Conservation (phyloP, 345 rosid species). For the Salix viminalis region DNA sequence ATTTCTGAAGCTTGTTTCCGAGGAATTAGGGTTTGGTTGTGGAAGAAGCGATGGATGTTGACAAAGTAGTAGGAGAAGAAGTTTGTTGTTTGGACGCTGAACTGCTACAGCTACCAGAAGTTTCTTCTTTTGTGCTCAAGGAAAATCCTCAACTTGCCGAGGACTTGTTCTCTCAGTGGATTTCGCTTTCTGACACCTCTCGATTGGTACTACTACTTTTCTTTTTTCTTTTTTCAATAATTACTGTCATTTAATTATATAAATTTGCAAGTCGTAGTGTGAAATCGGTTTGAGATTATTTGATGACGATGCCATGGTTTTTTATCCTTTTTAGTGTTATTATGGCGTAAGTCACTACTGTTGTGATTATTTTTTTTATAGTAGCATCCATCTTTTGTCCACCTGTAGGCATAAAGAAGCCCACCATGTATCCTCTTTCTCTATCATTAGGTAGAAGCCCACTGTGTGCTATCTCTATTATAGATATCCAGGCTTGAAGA, state of each 20-base stretch:
- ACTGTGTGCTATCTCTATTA: background rate
- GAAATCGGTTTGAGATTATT: background rate
- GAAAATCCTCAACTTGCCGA: constrained; percentile 49
- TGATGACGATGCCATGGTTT: background rate
- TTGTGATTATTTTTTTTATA: background rate
- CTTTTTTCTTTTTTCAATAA: background rate
- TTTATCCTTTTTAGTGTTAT: background rate
- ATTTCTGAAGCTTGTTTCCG: background rate
- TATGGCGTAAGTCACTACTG: background rate
- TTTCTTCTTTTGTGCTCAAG: constrained; percentile 54
- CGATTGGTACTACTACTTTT: constrained; percentile 44
- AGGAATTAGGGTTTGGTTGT: background rate
- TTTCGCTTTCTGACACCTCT: constrained; percentile 64
- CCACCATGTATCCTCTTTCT: background rate
- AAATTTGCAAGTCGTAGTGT: background rate
- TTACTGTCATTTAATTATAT: background rate
- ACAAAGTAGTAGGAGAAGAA: constrained; percentile 20
- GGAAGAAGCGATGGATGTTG: constrained; percentile 23
- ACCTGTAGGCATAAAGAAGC: background rate
- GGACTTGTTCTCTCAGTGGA: constrained; percentile 74
- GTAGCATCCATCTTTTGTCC: background rate
- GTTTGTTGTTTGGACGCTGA: constrained; percentile 50
- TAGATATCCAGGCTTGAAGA: background rate
- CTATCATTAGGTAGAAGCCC: background rate
- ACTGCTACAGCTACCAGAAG: constrained; percentile 66